These are phyloP conservation scores for Lipomyces spencermartinsiae DNA, from an alignment of 805 yeast species.

Conservation along the genomic window DNA sequence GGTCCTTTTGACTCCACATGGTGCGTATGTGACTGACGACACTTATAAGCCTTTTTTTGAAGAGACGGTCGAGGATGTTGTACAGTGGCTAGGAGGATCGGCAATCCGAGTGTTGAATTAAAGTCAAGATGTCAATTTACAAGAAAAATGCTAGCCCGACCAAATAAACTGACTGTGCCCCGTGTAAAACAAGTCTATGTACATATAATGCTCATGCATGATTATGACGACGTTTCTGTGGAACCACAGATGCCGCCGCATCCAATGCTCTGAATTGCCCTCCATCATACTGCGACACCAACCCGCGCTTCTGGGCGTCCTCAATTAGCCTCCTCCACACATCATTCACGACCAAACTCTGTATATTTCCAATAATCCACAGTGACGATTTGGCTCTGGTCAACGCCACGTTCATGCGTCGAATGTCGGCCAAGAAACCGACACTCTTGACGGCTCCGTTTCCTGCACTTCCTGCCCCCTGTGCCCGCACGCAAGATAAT, in stretches of 20 bases:
- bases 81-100: conserved; percentile 18
- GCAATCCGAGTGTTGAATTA: conserved; percentile 14
- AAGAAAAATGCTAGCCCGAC: background rate
- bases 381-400: conserved; percentile 92
- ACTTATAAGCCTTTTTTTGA: conserved; percentile 23
- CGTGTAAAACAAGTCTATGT: background rate
- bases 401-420: conserved; percentile 97
- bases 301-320: conserved; percentile 64
- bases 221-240: conserved; percentile 1
- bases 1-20: conserved; percentile 40
- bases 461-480: conserved; percentile 40
- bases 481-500: conserved; percentile 95
- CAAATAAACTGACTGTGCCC: background rate
- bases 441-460: conserved; percentile 92
- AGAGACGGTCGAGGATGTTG: conserved; percentile 33
- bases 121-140: background rate
- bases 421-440: conserved; percentile 89
- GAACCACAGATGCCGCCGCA: background rate
- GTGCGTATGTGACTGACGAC: conserved; percentile 34
- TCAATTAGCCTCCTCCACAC: conserved; percentile 75
- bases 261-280: background rate
- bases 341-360: conserved; percentile 66
- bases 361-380: conserved; percentile 86
- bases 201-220: conserved; percentile 3
- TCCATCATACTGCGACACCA: conserved; percentile 32